phyloP scores from a whole-genome alignment of 805 yeast genomes.

The Sugiyamaella valdiviana region DNA sequence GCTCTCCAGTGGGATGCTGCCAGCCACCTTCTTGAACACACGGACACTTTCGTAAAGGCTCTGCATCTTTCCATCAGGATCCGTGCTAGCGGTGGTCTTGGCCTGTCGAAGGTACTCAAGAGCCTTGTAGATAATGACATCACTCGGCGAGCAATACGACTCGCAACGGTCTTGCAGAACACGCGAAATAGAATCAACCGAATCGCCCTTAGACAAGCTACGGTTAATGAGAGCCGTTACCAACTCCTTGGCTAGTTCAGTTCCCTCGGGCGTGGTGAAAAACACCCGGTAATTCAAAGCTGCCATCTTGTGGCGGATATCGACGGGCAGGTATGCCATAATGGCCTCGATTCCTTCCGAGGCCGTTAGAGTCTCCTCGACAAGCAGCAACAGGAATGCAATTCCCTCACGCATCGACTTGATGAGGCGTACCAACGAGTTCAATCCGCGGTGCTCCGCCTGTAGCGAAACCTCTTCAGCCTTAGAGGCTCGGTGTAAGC shows the following conservation, averaged over 20 bases:
- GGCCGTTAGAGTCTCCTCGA: slow-evolving; percentile 52
- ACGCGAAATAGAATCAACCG: slow-evolving; percentile 83
- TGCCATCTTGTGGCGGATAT: slow-evolving; percentile 62
- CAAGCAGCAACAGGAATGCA: slow-evolving; percentile 74
- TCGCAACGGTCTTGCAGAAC: slow-evolving; percentile 90
- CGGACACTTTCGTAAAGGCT: slow-evolving; percentile 66
- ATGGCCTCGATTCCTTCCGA: slow-evolving; percentile 53
- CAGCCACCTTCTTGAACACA: slow-evolving; percentile 73
- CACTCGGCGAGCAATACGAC: slow-evolving; percentile 88
- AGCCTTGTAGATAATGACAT: slow-evolving; percentile 89
- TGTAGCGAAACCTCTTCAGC: slow-evolving; percentile 40
- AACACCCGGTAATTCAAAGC: slow-evolving; percentile 67
- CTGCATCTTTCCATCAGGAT: slow-evolving; percentile 63
- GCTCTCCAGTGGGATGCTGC: slow-evolving; percentile 68
- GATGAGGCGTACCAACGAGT: slow-evolving; percentile 66
- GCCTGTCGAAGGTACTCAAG: slow-evolving; percentile 87
- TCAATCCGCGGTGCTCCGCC: slow-evolving; percentile 87
- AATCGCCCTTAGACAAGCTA: slow-evolving; percentile 84
- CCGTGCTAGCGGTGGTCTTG: slow-evolving; percentile 58
- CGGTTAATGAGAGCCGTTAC: slow-evolving; percentile 83
- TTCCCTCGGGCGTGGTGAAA: slow-evolving; percentile 61
- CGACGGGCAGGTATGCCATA: slow-evolving; percentile 59
- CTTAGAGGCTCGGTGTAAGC: slow-evolving; percentile 8
- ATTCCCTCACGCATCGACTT: slow-evolving; percentile 81
- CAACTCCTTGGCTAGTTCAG: slow-evolving; percentile 72